Conservation (phyloP, 164 flowering plant genomes). For the Vitis cinerea region DNA sequence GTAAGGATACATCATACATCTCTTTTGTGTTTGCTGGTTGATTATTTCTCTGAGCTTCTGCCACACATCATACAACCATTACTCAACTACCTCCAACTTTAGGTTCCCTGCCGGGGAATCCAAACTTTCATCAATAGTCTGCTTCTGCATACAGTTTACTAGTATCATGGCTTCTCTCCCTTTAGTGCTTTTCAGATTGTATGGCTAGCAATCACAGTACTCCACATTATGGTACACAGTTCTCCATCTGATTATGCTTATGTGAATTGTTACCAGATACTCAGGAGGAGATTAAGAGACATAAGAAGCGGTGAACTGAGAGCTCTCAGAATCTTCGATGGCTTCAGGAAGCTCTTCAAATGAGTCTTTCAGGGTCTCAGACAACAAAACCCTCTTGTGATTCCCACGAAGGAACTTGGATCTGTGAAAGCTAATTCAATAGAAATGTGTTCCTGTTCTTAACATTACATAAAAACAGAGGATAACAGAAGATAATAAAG, state of each 20-base stretch:
- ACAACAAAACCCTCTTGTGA: not conserved
- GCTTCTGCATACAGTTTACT: too few relatives aligned
- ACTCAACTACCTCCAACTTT: not conserved
- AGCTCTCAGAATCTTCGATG: slow-evolving; percentile 66
- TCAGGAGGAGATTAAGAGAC: slow-evolving; percentile 82
- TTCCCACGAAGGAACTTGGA: too few relatives aligned
- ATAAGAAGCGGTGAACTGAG: slow-evolving; percentile 81
- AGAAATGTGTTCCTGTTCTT: too few relatives aligned
- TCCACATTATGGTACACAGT: not conserved
- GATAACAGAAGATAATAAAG: too few relatives aligned
- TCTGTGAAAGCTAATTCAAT: too few relatives aligned
- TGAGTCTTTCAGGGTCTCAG: slow-evolving; percentile 13
- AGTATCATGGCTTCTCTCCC: too few relatives aligned
- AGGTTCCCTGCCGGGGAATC: too few relatives aligned
- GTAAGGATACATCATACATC: slow-evolving; percentile 40
- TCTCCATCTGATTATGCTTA: not conserved
- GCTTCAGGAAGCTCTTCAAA: slow-evolving; percentile 68
- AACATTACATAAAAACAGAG: too few relatives aligned
- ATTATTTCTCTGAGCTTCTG: not conserved
- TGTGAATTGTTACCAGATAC: slow-evolving; percentile 46
- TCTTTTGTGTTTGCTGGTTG: not conserved
- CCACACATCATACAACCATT: not conserved
- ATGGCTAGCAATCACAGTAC: too few relatives aligned
- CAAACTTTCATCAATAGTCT: too few relatives aligned
- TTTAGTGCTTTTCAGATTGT: too few relatives aligned